phyloP scores from a whole-genome alignment of 345 rosid genomes.

The Citrus australasica region DNA sequence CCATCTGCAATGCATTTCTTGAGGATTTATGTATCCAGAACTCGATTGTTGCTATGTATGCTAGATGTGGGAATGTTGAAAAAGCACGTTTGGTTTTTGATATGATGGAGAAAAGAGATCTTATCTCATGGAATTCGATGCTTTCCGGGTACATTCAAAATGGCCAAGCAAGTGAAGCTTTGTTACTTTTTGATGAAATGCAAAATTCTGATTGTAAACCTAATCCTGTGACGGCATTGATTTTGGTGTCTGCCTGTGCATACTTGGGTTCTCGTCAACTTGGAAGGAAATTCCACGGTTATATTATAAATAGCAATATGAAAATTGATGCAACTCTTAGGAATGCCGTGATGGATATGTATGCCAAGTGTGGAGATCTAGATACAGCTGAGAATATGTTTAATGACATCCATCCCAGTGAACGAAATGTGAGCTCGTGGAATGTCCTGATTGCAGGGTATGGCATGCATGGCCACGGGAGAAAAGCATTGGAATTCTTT shows the following conservation, averaged over 20 bases:
- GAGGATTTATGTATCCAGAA: constrained; percentile 38
- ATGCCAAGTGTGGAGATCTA: constrained; percentile 60
- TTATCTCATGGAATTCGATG: constrained; percentile 56
- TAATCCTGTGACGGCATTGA: constrained; percentile 43
- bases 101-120: constrained; percentile 39
- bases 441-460: constrained; percentile 56
- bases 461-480: constrained; percentile 48
- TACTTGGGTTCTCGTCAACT: constrained; percentile 39
- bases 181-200: constrained; percentile 47
- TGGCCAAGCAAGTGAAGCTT: constrained; percentile 51
- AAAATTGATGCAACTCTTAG: constrained; percentile 30
- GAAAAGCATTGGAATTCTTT: constrained; percentile 39
- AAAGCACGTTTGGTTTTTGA: constrained; percentile 46
- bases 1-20: constrained; percentile 28
- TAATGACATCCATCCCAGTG: constrained; percentile 26
- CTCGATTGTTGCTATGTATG: constrained; percentile 46
- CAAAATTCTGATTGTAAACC: constrained; percentile 23
- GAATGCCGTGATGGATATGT: constrained; percentile 53
- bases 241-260: constrained; percentile 56
- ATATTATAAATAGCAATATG: constrained; percentile 24
- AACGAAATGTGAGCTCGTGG: constrained; percentile 38
- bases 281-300: constrained; percentile 40
- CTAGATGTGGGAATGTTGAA: constrained; percentile 38
- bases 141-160: constrained; percentile 52
- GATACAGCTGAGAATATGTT: constrained; percentile 40